Conservation (phyloP, 2,329 filamentous ascomycete species). For the Microdochium bolleyi region DNA sequence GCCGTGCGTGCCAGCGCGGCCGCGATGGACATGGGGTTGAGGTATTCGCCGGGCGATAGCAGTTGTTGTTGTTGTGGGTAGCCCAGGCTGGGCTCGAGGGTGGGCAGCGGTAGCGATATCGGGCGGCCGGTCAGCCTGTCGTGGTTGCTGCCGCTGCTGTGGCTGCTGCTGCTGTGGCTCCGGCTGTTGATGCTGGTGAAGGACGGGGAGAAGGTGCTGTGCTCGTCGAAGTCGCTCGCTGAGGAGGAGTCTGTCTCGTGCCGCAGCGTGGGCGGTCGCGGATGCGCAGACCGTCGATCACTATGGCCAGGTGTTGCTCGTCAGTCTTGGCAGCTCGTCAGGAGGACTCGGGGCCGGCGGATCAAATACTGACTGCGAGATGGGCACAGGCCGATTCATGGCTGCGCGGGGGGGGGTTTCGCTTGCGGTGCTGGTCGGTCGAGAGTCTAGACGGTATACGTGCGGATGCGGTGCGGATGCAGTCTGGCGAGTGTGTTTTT, state of each 20-base stretch:
- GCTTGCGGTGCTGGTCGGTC: no score
- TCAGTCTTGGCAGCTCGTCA: no score
- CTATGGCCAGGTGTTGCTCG: background rate
- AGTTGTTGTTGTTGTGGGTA: background rate
- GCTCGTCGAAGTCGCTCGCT: background rate
- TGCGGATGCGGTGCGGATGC: no score
- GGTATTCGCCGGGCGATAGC: background rate
- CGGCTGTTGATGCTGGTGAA: background rate
- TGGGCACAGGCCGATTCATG: background rate
- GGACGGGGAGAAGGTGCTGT: background rate
- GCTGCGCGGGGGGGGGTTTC: no score
- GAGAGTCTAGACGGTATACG: no score
- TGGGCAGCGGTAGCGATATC: background rate
- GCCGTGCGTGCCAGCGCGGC: background rate
- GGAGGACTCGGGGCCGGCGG: no score
- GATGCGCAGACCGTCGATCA: background rate
- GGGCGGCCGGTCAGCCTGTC: background rate
- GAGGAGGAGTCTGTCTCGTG: background rate
- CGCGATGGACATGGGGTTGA: background rate
- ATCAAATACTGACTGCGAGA: background rate
- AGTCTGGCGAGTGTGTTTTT: no score
- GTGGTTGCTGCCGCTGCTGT: background rate
- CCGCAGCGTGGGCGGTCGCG: background rate
- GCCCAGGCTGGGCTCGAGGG: background rate
- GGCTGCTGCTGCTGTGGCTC: background rate